Percentiles rank a stretch among this genome's conserved stretches.
These are phyloP conservation scores for Apostasia ramifera DNA, from an alignment of 106 monocot genomes.

Conservation along the genomic window DNA sequence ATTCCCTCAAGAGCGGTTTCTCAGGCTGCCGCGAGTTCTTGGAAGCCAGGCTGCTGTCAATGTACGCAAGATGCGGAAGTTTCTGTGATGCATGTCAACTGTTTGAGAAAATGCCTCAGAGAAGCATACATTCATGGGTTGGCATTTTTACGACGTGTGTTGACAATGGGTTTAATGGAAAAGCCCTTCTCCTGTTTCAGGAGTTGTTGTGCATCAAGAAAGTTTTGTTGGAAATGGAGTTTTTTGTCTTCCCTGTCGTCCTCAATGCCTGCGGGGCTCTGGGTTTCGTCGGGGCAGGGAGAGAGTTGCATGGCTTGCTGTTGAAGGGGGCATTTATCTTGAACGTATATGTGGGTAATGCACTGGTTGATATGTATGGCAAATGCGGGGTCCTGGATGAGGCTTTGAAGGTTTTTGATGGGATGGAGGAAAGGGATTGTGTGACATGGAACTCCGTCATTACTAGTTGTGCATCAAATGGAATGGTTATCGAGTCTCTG, in stretches of 20 bases:
- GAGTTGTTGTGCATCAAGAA: constrained; percentile 12
- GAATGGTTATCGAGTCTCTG: constrained; percentile 24
- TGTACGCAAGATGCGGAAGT: constrained; percentile 27
- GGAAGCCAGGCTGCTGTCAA: constrained; percentile 29
- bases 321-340: constrained; percentile 19
- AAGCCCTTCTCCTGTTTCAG: constrained; percentile 19
- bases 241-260: constrained; percentile 40
- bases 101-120: constrained; percentile 45
- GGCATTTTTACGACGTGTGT: constrained; percentile 27
- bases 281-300: constrained; percentile 15
- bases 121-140: constrained; percentile 36
- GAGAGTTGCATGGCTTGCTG: constrained; percentile 31
- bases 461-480: constrained; percentile 17
- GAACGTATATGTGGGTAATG: constrained; percentile 40
- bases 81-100: constrained; percentile 13
- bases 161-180: constrained; percentile 9
- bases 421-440: constrained; percentile 30
- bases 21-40: constrained; percentile 30
- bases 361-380: constrained; percentile 49
- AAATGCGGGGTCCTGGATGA: constrained; percentile 26
- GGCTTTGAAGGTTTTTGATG: constrained; percentile 17
- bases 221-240: constrained; percentile 25
- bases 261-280: constrained; percentile 29
- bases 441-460: constrained; percentile 50
- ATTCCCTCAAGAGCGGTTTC: constrained; percentile 30